A percentile compares a stretch with the other conserved stretches of the same genome.
phyloP scores from a whole-genome alignment of 352 stramenopile species.

The Phytopythium litorale region DNA sequence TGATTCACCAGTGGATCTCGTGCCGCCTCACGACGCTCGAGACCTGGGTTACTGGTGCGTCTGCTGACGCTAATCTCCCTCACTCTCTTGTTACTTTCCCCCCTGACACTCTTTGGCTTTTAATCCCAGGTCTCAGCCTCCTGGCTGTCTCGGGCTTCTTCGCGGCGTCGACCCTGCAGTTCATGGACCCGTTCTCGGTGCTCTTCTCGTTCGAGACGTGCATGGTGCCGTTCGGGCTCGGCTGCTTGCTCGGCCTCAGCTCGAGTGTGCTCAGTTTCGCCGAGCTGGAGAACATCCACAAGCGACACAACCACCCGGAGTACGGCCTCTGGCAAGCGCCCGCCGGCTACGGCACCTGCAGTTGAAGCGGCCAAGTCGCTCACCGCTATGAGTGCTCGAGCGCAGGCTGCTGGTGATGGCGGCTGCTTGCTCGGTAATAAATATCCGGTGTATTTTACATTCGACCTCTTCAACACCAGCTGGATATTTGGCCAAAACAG shows the following conservation, averaged over 20 bases:
- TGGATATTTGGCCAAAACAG: not conserved
- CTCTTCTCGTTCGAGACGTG: slow-evolving; percentile 73
- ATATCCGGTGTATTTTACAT: slow-evolving; percentile 4
- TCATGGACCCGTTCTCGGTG: slow-evolving; percentile 78
- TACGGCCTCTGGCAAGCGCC: slow-evolving; percentile 62
- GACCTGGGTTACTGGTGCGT: slow-evolving; percentile 15
- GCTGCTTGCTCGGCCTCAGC: slow-evolving; percentile 59
- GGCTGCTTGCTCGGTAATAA: not conserved
- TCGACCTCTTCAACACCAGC: not conserved
- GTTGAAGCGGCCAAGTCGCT: not conserved
- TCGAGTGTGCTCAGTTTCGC: slow-evolving; percentile 67
- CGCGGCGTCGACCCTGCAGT: slow-evolving; percentile 75
- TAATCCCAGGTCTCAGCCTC: slow-evolving; percentile 43
- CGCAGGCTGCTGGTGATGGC: not conserved
- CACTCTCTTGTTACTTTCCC: not conserved
- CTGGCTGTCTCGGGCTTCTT: slow-evolving; percentile 70
- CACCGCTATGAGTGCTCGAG: not conserved
- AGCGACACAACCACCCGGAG: slow-evolving; percentile 77
- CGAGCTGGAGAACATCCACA: slow-evolving; percentile 77
- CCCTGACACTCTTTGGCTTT: slow-evolving; percentile 6
- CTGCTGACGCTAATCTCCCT: not conserved
- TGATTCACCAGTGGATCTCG: slow-evolving; percentile 82
- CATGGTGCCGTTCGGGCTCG: slow-evolving; percentile 65
- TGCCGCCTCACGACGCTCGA: slow-evolving; percentile 52
- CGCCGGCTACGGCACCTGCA: slow-evolving; percentile 32